Conservation (phyloP, 257 asterid genomes). For the Ehretia macrophylla region DNA sequence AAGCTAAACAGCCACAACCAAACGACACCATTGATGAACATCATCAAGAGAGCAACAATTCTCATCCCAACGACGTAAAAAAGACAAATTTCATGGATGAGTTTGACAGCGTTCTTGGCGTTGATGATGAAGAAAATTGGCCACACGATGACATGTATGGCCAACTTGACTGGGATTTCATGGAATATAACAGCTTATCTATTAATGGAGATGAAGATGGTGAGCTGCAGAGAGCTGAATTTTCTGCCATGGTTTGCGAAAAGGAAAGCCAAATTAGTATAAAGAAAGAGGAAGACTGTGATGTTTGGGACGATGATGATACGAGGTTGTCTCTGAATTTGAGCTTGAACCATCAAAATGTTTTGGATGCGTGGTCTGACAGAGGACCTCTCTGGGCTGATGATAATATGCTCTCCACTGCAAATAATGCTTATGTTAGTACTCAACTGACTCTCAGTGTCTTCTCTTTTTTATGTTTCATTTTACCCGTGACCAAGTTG, state of each 20-base stretch:
- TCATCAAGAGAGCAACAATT: too few relatives aligned
- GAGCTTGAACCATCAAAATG: constrained; percentile 21
- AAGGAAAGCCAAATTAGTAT: background rate
- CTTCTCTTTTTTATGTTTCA: background rate
- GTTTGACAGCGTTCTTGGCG: background rate
- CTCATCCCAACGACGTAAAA: background rate
- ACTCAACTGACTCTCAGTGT: background rate
- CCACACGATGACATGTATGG: background rate
- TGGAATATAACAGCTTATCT: background rate
- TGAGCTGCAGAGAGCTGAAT: background rate
- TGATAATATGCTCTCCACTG: constrained; percentile 4
- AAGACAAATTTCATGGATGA: background rate
- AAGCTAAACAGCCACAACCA: background rate
- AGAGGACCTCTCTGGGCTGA: constrained; percentile 17
- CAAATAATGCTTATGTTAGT: constrained; percentile 11
- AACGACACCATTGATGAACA: background rate
- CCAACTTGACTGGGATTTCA: constrained; percentile 3
- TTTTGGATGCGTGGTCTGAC: constrained; percentile 21
- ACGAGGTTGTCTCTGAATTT: constrained; percentile 10
- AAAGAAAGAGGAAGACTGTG: background rate
- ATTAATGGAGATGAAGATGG: background rate
- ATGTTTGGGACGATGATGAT: background rate
- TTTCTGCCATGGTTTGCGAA: too few relatives aligned
- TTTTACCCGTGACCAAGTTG: background rate
- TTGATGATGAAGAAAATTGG: background rate